Conservation (phyloP, 345 rosid genomes). For the Ceriops decandra region DNA sequence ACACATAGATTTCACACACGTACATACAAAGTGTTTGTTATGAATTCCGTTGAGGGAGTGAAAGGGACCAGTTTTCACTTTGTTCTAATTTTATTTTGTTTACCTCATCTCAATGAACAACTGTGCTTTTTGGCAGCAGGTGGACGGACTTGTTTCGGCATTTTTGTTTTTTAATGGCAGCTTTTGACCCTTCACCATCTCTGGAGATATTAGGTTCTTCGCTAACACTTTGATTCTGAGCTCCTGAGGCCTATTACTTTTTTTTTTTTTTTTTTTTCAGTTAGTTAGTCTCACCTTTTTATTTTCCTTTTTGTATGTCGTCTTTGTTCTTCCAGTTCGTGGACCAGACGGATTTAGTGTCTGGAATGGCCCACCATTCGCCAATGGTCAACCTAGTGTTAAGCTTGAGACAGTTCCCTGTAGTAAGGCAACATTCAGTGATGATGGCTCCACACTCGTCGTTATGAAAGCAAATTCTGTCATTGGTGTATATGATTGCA, state of each 20-base stretch:
- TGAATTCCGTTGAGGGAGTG: no score
- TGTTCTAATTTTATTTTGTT: no score
- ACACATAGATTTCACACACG: no score
- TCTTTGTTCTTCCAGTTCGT: constrained; percentile 41
- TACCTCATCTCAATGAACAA: no score
- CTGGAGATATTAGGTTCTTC: constrained; percentile 70
- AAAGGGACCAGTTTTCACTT: no score
- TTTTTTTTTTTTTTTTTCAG: neutral
- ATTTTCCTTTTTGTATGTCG: neutral
- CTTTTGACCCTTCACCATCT: constrained; percentile 43
- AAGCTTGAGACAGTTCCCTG: constrained; percentile 66
- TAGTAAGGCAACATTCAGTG: constrained; percentile 53
- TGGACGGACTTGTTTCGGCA: neutral
- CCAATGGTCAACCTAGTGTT: constrained; percentile 47
- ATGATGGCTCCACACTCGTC: constrained; percentile 73
- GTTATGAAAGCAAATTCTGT: constrained; percentile 51
- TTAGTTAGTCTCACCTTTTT: neutral
- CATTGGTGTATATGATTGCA: constrained; percentile 58
- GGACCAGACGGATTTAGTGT: constrained; percentile 69
- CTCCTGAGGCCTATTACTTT: neutral
- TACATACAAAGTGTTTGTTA: no score
- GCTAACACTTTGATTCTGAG: constrained; percentile 4
- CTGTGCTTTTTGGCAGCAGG: no score
- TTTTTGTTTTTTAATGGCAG: constrained; percentile 19
- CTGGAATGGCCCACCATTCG: constrained; percentile 90